Conservation (phyloP, 164 flowering plant species). For the Piper longum region DNA sequence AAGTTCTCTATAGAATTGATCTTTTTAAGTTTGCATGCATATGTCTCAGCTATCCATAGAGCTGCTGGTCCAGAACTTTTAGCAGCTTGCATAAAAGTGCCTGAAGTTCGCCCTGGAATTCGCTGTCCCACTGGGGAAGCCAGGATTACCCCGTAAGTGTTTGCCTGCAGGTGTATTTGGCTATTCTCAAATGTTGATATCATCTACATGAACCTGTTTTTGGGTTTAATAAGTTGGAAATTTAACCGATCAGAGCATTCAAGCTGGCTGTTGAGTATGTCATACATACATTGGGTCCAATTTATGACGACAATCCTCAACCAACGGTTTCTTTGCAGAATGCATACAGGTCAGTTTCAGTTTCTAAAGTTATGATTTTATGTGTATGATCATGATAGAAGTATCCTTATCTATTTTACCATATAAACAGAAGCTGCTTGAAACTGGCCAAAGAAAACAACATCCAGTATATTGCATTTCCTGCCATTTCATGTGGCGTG, state of each 20-base stretch:
- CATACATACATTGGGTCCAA: slow-evolving; percentile 91
- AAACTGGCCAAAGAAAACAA: slow-evolving; percentile 63
- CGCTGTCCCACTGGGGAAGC: slow-evolving; percentile 98
- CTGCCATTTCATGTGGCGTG: slow-evolving; percentile 92
- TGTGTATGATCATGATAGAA: neutral
- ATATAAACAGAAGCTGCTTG: slow-evolving; percentile 51
- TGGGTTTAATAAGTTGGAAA: neutral
- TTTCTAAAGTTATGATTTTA: neutral
- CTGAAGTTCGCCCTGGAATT: slow-evolving; percentile 69
- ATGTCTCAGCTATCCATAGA: slow-evolving; percentile 68
- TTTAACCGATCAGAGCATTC: slow-evolving; percentile 52
- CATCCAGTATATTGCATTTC: slow-evolving; percentile 72
- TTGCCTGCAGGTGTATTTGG: neutral
- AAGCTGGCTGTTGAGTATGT: slow-evolving; percentile 37
- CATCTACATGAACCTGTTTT: neutral
- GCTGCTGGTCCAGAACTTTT: slow-evolving; percentile 89
- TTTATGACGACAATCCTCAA: slow-evolving; percentile 44
- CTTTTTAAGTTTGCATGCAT: slow-evolving; percentile 5
- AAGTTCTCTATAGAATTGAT: neutral
- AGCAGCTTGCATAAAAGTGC: slow-evolving; percentile 60
- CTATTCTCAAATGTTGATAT: neutral
- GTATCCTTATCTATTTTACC: neutral
- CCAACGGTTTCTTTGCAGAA: slow-evolving; percentile 49
- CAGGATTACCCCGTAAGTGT: slow-evolving; percentile 71
- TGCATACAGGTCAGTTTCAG: slow-evolving; percentile 51